Percentiles rank a stretch among this genome's conserved stretches.
Evolutionary conservation across 768 basidiomycete species (phyloP).

Genomic region (Pisolithus albus): DNA sequence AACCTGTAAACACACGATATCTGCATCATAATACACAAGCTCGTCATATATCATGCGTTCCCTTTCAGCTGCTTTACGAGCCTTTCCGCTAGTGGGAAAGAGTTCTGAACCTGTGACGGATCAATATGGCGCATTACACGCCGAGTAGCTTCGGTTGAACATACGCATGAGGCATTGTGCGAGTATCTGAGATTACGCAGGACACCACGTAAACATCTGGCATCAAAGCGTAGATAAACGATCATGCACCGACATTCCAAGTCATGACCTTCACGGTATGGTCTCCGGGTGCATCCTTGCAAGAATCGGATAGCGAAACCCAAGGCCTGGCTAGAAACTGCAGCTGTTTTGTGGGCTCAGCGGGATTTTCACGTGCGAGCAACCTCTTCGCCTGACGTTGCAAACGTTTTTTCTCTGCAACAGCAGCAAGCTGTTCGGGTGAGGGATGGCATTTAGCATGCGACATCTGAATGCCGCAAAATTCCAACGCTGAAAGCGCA

Average conservation of each 20-base stretch:
- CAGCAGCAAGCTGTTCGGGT: constrained; percentile 48
- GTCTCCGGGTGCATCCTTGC: background rate
- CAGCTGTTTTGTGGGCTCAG: constrained; percentile 1
- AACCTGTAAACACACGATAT: constrained; percentile 86
- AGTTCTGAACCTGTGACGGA: constrained; percentile 57
- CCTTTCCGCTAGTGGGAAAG: constrained; percentile 74
- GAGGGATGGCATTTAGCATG: constrained; percentile 30
- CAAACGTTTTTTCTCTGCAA: constrained; percentile 36
- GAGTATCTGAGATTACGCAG: constrained; percentile 43
- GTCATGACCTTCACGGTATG: constrained; percentile 52
- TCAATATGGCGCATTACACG: background rate
- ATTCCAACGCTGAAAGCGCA: background rate
- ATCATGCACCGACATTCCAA: constrained; percentile 66
- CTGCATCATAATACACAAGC: constrained; percentile 62
- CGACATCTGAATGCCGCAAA: background rate
- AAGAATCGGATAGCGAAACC: constrained; percentile 21
- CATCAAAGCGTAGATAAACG: background rate
- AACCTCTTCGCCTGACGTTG: constrained; percentile 42
- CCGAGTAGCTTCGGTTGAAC: constrained; percentile 24
- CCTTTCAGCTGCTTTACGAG: constrained; percentile 68
- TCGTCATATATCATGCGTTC: constrained; percentile 73
- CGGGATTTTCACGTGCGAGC: constrained; percentile 16
- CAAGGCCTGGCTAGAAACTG: constrained; percentile 28
- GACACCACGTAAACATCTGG: constrained; percentile 1
- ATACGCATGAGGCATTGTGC: constrained; percentile 76